Percentiles rank a stretch among this genome's conserved stretches.
phyloP scores from a whole-genome alignment of 306 rosid species.

The Lathyrus oleraceus region DNA sequence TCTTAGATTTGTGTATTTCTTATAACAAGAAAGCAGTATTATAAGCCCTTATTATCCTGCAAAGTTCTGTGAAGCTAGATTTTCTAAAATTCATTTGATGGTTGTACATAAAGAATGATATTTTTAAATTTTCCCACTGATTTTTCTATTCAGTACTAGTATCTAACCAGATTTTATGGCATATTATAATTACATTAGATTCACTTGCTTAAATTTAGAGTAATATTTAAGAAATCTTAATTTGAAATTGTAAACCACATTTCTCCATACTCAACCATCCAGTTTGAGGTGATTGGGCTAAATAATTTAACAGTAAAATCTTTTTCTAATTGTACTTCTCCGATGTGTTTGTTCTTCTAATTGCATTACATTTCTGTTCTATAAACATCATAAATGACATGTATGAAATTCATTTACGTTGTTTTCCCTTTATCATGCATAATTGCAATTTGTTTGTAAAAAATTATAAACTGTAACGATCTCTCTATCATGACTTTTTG shows the following conservation, averaged over 20 bases:
- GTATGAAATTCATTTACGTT: neutral
- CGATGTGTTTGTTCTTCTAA: too few relatives aligned
- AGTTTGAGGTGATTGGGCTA: too few relatives aligned
- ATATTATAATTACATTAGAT: slow-evolving; percentile 9
- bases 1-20: slow-evolving; percentile 9
- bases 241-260: too few relatives aligned
- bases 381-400: too few relatives aligned
- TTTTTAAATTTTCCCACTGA: neutral
- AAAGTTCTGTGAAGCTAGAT: slow-evolving; percentile 3
- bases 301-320: too few relatives aligned
- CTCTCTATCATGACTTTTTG: neutral
- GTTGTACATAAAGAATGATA: slow-evolving; percentile 2
- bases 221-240: too few relatives aligned
- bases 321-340: too few relatives aligned
- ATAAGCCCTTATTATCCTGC: slow-evolving; percentile 8
- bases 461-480: neutral
- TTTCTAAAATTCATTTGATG: neutral
- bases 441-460: slow-evolving; percentile 6
- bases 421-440: neutral
- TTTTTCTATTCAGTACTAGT: neutral
- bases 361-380: too few relatives aligned
- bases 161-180: neutral
- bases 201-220: neutral
- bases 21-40: slow-evolving; percentile 10
- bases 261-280: too few relatives aligned